Evolutionary conservation across 257 asterid species (phyloP), one percentile per base, ranked within the genome.

Genomic region (Ehretia macrophylla): DNA sequence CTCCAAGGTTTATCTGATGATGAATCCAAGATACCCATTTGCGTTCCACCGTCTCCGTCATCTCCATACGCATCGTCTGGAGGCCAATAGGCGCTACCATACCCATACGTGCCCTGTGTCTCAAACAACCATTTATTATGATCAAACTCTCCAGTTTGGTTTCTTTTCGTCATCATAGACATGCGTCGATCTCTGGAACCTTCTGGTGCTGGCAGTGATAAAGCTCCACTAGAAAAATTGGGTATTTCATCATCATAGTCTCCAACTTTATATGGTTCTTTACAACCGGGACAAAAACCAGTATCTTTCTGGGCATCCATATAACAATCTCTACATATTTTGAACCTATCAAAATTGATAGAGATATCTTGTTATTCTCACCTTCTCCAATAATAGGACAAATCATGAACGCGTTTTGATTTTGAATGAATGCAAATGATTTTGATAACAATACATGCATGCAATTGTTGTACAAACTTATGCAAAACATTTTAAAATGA

Each of bases 1-100:
- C 67, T 86, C 95, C 97, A 89, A 0, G 97, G 97, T 74, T 68
- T 84, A 59, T 89, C 97, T 0, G 83, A 85, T 0, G 83, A 62
- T 14, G 85, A 14, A 14, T 89, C 95, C 14, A 81, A 13, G 66
- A 70, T 55, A 55, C 83, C 72, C 8, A 56, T 64, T 0, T 64
- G 70, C 60, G 68, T 62, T 49, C 79, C 83, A 40, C 77, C 81
- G 40, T 76, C 78, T 47, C 75, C 82, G 6, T 75, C 84, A 19
- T 79, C 88, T n/a, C 83, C 94, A 39, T 68, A 75, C 17, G 16
- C 46, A n/a, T 81, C 92, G 3, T 82, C 91, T 8, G 72, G 82
- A 8, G 97, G 97, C 94, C 97, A 86, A 48, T 89, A 89, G 9
- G 97, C 97, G 23, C 81, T 89, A 0, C 95, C 95, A 37, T 82